Percentiles rank a stretch among this genome's conserved stretches.
phyloP scores from a whole-genome alignment of 176 grass and related monocot genomes.

The Lolium multiflorum region DNA sequence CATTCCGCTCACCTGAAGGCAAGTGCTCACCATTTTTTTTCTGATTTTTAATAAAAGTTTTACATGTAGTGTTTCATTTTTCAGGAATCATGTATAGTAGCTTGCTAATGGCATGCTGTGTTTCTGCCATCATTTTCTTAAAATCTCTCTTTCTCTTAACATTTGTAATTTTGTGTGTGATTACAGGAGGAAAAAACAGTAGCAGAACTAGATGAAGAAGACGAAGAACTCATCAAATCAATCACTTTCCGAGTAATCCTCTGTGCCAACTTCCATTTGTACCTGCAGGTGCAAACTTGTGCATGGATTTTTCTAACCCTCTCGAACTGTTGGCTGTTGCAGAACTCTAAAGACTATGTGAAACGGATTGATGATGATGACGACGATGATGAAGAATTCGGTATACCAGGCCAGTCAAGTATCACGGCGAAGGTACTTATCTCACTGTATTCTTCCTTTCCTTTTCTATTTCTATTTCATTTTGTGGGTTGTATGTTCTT shows the following conservation, averaged over 20 bases:
- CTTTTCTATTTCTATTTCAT: constrained; percentile 6
- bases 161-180: constrained; percentile 24
- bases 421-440: constrained; percentile 49
- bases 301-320: constrained; percentile 13
- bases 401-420: constrained; percentile 36
- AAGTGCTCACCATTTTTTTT: constrained; percentile 7
- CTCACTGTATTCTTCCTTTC: constrained; percentile 7
- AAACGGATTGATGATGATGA: constrained; percentile 72
- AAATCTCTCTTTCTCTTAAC: constrained; percentile 22
- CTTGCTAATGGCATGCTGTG: constrained; percentile 22
- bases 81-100: neutral
- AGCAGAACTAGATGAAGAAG: constrained; percentile 89
- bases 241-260: constrained; percentile 73
- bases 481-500: neutral
- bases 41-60: constrained; percentile 8
- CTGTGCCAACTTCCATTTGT: constrained; percentile 20
- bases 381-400: constrained; percentile 55
- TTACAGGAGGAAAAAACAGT: constrained; percentile 63
- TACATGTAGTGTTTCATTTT: constrained; percentile 1
- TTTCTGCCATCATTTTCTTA: neutral
- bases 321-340: constrained; percentile 28
- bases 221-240: constrained; percentile 85
- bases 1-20: constrained; percentile 68
- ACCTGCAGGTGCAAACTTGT: constrained; percentile 21
- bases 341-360: constrained; percentile 92